Evolutionary conservation across 1,284 basidiomycete species (phyloP).

Genomic region (Ustilago esculenta): DNA sequence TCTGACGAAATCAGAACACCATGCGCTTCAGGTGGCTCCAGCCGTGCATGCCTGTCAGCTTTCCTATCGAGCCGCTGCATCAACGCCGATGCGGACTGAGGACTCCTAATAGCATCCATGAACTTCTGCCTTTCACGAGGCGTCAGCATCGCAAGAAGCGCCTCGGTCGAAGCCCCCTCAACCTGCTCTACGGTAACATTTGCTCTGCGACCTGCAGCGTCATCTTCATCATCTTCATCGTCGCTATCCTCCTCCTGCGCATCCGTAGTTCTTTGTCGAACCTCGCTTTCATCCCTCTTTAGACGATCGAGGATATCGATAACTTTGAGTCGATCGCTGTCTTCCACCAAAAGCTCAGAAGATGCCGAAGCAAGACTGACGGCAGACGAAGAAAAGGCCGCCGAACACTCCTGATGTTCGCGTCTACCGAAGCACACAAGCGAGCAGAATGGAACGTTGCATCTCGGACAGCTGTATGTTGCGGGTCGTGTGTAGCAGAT

Average conservation of each 20-base stretch:
- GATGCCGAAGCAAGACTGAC: slow-evolving; percentile 2
- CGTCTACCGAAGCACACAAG: slow-evolving; percentile 48
- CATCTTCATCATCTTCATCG: slow-evolving; percentile 6
- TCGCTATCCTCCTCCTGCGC: slow-evolving; percentile 6
- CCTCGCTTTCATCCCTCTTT: slow-evolving; percentile 10
- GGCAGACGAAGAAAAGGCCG: slow-evolving; percentile 37
- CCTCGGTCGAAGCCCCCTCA: slow-evolving; percentile 26
- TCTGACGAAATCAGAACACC: slow-evolving; percentile 1
- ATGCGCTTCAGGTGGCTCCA: not conserved
- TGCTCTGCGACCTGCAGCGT: not conserved
- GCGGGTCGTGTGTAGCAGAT: slow-evolving; percentile 48
- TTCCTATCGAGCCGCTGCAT: slow-evolving; percentile 23
- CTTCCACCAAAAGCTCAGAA: slow-evolving; percentile 3
- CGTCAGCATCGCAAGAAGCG: slow-evolving; percentile 48
- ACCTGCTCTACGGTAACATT: slow-evolving; percentile 11
- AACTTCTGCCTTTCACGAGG: slow-evolving; percentile 38
- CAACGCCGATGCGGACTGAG: slow-evolving; percentile 23
- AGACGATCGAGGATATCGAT: slow-evolving; percentile 31
- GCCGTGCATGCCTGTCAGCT: slow-evolving; percentile 3
- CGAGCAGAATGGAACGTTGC: slow-evolving; percentile 60
- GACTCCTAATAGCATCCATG: slow-evolving; percentile 21
- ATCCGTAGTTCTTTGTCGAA: slow-evolving; percentile 2
- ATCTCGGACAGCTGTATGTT: slow-evolving; percentile 56
- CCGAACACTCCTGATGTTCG: slow-evolving; percentile 47
- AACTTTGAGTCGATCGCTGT: slow-evolving; percentile 24